Conservation (phyloP, 108 stramenopile genomes). For the Pseudonitzschia delicatissima region DNA sequence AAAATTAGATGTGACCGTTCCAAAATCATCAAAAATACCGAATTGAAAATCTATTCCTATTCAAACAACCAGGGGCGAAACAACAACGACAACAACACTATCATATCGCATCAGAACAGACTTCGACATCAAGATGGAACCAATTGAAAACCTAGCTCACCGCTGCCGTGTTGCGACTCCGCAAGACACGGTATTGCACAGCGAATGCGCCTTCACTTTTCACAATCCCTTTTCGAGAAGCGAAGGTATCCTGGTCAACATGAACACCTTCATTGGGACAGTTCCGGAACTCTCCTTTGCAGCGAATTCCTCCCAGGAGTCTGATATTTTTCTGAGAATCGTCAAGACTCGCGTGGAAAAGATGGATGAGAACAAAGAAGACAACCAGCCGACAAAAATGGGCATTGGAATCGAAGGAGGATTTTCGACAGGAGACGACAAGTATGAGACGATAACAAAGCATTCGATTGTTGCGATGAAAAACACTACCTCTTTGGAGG, state of each 20-base stretch:
- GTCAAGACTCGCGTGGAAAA: conserved; percentile 55
- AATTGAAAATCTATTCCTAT: too few relatives aligned
- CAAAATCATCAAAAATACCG: too few relatives aligned
- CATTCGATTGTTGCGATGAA: conserved; percentile 82
- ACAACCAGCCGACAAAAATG: conserved; percentile 58
- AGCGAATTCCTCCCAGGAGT: conserved; percentile 14
- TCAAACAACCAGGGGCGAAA: too few relatives aligned
- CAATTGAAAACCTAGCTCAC: conserved; percentile 40
- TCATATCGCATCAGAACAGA: too few relatives aligned
- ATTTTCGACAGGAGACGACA: conserved; percentile 83
- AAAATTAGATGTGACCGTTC: too few relatives aligned
- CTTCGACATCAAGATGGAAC: conserved; percentile 51
- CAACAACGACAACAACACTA: too few relatives aligned
- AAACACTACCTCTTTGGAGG: conserved; percentile 16
- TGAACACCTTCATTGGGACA: conserved; percentile 84
- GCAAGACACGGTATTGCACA: conserved; percentile 72
- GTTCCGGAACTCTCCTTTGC: conserved; percentile 57
- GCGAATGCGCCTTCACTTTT: conserved; percentile 93
- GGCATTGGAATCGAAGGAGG: conserved; percentile 95
- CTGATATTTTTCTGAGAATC: conserved; percentile 80
- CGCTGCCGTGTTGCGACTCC: conserved; percentile 66
- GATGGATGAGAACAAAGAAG: neutral
- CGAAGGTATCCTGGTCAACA: conserved; percentile 79
- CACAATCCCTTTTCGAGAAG: conserved; percentile 78
- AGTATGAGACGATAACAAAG: conserved; percentile 58